Evolutionary conservation across 169 alveolate genomes (phyloP).

Genomic region (Plasmodium reichenowi): DNA sequence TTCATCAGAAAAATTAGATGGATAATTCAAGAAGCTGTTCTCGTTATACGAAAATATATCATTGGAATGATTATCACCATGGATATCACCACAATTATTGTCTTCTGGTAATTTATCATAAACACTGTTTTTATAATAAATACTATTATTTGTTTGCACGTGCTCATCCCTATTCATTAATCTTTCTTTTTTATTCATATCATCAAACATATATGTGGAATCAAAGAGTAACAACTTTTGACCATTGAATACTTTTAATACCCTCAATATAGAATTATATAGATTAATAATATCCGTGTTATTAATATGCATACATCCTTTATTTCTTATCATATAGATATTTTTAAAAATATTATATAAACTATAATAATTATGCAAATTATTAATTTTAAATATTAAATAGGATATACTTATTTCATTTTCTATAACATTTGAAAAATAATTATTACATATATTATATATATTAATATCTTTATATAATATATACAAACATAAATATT

Average conservation of each 20-base stretch:
- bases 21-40: slow-evolving; percentile 4
- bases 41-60: too few relatives aligned
- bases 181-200: neutral
- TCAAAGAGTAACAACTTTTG: slow-evolving; percentile 49
- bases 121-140: too few relatives aligned
- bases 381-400: slow-evolving; percentile 42
- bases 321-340: slow-evolving; percentile 70
- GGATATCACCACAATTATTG: too few relatives aligned
- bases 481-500: slow-evolving; percentile 79
- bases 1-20: slow-evolving; percentile 29
- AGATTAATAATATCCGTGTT: slow-evolving; percentile 40
- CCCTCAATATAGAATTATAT: slow-evolving; percentile 27
- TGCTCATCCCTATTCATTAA: too few relatives aligned
- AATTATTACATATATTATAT: slow-evolving; percentile 45
- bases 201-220: slow-evolving; percentile 43
- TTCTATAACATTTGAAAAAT: slow-evolving; percentile 37
- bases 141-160: too few relatives aligned
- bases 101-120: too few relatives aligned
- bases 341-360: slow-evolving; percentile 51
- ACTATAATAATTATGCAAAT: slow-evolving; percentile 31
- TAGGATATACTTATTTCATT: slow-evolving; percentile 70
- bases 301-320: slow-evolving; percentile 62
- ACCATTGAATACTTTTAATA: slow-evolving; percentile 44
- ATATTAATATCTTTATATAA: slow-evolving; percentile 57
- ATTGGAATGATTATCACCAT: too few relatives aligned